These are phyloP conservation scores for Melianthus villosus DNA, from an alignment of 441 rosid genomes.

Conservation along the genomic window DNA sequence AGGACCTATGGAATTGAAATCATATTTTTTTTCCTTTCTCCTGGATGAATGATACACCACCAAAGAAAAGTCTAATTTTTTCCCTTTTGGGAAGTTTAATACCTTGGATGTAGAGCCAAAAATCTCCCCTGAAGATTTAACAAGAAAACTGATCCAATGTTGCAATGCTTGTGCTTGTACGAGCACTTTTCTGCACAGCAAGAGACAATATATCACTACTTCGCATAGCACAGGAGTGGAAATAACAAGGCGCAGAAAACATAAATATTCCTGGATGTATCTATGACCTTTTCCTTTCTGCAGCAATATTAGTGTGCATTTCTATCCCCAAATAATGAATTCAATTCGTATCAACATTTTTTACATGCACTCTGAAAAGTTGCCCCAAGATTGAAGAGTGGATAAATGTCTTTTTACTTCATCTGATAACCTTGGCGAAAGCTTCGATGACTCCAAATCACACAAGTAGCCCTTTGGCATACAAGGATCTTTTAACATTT, in stretches of 20 bases:
- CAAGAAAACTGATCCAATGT: conserved; percentile 54
- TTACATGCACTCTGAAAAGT: conserved; percentile 82
- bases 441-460: conserved; percentile 15
- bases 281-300: conserved; percentile 54
- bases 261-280: conserved; percentile 1
- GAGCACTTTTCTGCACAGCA: conserved; percentile 45
- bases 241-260: neutral
- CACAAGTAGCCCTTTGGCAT: conserved; percentile 50
- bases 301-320: conserved; percentile 42
- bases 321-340: too few relatives aligned
- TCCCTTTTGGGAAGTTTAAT: neutral
- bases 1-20: conserved; percentile 3
- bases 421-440: conserved; percentile 28
- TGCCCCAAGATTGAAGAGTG: conserved; percentile 41
- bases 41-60: neutral
- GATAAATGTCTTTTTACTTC: conserved; percentile 19
- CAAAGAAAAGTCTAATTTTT: neutral
- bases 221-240: neutral
- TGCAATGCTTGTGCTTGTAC: conserved; percentile 37
- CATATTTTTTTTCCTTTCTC: neutral
- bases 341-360: too few relatives aligned
- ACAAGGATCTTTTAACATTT: conserved; percentile 48
- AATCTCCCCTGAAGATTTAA: conserved; percentile 65
- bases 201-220: conserved; percentile 2
- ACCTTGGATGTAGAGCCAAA: conserved; percentile 85